Base-by-base conservation (phyloP, 495 filamentous ascomycete species). In the Xylaria bambusicola region DNA sequence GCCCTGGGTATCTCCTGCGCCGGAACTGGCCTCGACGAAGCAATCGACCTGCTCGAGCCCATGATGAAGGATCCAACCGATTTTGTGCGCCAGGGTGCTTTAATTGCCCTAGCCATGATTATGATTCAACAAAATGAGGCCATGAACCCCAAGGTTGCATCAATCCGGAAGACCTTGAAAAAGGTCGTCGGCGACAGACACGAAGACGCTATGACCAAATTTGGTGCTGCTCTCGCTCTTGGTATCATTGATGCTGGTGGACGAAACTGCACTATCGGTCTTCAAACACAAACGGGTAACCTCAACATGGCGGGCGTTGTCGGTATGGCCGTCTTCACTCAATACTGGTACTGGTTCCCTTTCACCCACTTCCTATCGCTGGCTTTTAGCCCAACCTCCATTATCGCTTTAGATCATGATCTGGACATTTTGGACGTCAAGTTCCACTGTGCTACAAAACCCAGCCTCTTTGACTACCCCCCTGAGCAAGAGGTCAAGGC, bases 311-410 rank as follows among this genome's bases (percentile, higher is more conserved):
- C 91, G 17, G 95, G 90, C 57, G 94, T 98, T 58, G 93, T 99
- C 20, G 95, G 95, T 61, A 96, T 96, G 85, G 92, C 92, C 40
- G 89, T 99, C 26, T 99, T 99, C 77, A 94, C 91, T 6, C 95
- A 99, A 73, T 99, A 99, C 77, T 99, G 95, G 95, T 99, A 99
- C 77, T 99, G 95, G 95, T 99, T 99, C 85, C 95, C 95, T 47
- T 86, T 97, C 64, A 96, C 94, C 23, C 95, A 98, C 74, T 99
- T 99, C 85, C 75, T 99, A 20, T 93, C 92, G 0, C 80, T 98
- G 60, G 91, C 89, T 68, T 97, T 98, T 71, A 88, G 89, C 7
- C 95, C 95, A 0, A 98, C 95, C 8, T 89, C 93, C 1, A 90
- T 99, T 66, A 96, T 97, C 57, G 93, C 88, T 47, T 85, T 99